Evolutionary conservation across 208 protist species (phyloP).

Genomic region (Wallacemonas rigidus): DNA sequence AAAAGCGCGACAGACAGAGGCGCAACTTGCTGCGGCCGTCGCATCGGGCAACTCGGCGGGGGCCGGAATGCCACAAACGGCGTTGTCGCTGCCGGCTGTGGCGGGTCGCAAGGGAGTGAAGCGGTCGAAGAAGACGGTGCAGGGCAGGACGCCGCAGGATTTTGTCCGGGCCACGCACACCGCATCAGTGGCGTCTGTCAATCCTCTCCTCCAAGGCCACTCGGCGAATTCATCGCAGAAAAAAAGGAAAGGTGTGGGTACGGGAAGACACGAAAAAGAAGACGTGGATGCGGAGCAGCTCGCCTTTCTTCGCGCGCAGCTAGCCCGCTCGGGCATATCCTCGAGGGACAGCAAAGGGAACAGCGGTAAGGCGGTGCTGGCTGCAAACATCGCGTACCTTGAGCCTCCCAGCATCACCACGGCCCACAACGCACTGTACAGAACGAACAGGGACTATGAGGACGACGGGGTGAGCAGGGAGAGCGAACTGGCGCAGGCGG

Average conservation of each 20-base stretch:
- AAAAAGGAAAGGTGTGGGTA: background rate
- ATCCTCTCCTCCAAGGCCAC: background rate
- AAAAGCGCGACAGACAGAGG: background rate
- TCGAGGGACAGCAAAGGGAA: background rate
- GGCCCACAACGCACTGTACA: conserved; percentile 7
- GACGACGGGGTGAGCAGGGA: too few relatives aligned
- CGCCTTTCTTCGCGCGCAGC: conserved; percentile 9
- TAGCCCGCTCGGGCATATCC: background rate
- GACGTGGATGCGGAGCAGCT: background rate
- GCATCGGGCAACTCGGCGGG: background rate
- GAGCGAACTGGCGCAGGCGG: too few relatives aligned
- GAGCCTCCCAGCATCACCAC: conserved; percentile 18
- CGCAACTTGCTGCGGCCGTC: background rate
- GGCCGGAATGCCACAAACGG: background rate
- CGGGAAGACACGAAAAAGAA: background rate
- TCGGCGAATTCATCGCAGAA: too few relatives aligned
- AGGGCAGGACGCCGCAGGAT: conserved; percentile 16
- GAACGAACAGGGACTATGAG: background rate
- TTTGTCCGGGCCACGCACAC: conserved; percentile 15
- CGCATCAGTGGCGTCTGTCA: background rate
- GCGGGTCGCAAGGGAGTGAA: background rate
- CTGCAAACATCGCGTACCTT: conserved; percentile 18
- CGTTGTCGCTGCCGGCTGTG: background rate
- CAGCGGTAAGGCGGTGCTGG: background rate
- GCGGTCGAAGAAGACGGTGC: conserved; percentile 12